phyloP scores from a whole-genome alignment of 495 filamentous ascomycete genomes.

The Daldinia caldariorum region DNA sequence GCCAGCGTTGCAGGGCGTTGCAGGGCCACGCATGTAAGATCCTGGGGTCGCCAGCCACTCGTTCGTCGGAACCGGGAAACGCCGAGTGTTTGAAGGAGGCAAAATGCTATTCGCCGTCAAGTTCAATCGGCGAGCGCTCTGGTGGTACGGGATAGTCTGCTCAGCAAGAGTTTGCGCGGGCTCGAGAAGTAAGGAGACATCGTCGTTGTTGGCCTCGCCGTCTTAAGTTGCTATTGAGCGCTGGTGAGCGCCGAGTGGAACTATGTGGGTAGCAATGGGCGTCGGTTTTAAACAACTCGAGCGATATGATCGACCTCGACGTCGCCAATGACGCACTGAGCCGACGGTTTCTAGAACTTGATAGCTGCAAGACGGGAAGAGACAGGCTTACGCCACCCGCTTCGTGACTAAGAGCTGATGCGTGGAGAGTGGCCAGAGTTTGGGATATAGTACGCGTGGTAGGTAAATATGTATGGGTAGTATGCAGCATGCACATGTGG shows the following conservation, averaged over 20 bases:
- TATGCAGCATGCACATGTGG: constrained; percentile 13
- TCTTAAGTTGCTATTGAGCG: constrained; percentile 18
- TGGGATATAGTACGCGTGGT: constrained; percentile 1
- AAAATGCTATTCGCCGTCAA: background rate
- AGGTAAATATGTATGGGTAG: constrained; percentile 13
- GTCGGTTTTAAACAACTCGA: constrained; percentile 2
- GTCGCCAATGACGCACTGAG: constrained; percentile 12
- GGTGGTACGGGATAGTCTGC: constrained; percentile 1
- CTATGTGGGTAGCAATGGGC: constrained; percentile 32
- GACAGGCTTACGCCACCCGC: constrained; percentile 5
- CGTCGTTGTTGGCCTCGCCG: background rate
- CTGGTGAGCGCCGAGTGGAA: constrained; percentile 28
- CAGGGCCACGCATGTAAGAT: constrained; percentile 14
- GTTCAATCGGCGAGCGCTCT: background rate
- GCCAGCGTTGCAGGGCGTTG: constrained; percentile 5
- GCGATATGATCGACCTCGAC: constrained; percentile 7
- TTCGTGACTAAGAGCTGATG: constrained; percentile 13
- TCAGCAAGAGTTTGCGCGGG: constrained; percentile 32
- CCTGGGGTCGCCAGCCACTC: constrained; percentile 12
- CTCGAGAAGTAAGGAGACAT: constrained; percentile 20
- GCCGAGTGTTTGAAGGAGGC: constrained; percentile 1
- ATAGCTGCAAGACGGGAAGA: background rate
- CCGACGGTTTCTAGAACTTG: constrained; percentile 15
- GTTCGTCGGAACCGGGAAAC: constrained; percentile 20
- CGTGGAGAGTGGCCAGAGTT: background rate